Evolutionary conservation across 2,329 filamentous ascomycete genomes (phyloP).

Genomic region (Stagonosporopsis tanaceti): DNA sequence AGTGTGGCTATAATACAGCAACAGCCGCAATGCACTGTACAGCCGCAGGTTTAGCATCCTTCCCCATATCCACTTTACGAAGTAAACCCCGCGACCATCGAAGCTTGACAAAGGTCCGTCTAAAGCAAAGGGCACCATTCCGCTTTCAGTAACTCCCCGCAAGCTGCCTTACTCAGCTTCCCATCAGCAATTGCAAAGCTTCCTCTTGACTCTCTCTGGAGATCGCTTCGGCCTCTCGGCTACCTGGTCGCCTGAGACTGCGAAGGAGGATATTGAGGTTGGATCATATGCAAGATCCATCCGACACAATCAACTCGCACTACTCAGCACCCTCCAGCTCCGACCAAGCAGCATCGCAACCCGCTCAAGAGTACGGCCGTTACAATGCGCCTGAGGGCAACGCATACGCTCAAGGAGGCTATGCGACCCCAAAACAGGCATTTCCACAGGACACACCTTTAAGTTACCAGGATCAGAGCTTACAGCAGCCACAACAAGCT

Average conservation of each 20-base stretch:
- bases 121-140: background rate
- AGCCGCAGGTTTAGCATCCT: background rate
- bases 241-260: conserved; percentile 25
- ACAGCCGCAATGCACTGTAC: background rate
- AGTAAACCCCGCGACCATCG: too few species aligned
- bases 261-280: conserved; percentile 19
- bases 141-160: conserved; percentile 19
- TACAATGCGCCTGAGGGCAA: conserved; percentile 37
- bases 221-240: conserved; percentile 14
- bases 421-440: conserved; percentile 28
- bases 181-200: conserved; percentile 29
- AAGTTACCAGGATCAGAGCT: conserved; percentile 29
- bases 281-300: conserved; percentile 41
- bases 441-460: conserved; percentile 27
- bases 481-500: conserved; percentile 28
- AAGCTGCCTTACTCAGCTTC: conserved; percentile 34
- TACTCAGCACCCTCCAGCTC: conserved; percentile 46
- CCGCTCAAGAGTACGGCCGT: conserved; percentile 30
- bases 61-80: background rate
- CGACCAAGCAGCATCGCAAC: conserved; percentile 41
- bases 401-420: conserved; percentile 30
- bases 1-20: conserved; percentile 2
- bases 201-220: conserved; percentile 8
- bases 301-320: conserved; percentile 30
- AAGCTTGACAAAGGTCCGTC: background rate